Conservation (phyloP, 805 yeast species). For the Spathaspora passalidarum region DNA sequence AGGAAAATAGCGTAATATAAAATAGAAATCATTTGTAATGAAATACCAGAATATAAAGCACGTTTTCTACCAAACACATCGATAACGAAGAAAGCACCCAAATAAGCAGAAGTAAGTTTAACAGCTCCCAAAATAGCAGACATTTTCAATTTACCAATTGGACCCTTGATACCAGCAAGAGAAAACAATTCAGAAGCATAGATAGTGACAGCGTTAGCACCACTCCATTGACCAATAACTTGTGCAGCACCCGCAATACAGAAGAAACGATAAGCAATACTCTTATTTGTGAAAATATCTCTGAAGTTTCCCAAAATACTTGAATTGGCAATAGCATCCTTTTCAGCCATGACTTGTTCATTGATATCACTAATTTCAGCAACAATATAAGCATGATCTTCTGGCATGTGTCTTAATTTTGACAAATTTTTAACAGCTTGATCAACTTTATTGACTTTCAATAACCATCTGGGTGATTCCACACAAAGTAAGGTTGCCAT, state of each 20-base stretch:
- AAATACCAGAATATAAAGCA: slow-evolving; percentile 45
- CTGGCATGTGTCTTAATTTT: slow-evolving; percentile 40
- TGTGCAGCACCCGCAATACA: slow-evolving; percentile 39
- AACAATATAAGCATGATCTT: slow-evolving; percentile 45
- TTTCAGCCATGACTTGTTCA: slow-evolving; percentile 34
- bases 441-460: slow-evolving; percentile 37
- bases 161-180: slow-evolving; percentile 41
- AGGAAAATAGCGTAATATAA: slow-evolving; percentile 47
- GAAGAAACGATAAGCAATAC: slow-evolving; percentile 44
- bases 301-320: slow-evolving; percentile 19
- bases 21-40: slow-evolving; percentile 39
- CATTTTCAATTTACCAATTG: slow-evolving; percentile 37
- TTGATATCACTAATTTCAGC: slow-evolving; percentile 49
- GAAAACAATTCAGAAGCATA: slow-evolving; percentile 51
- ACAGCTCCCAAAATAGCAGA: slow-evolving; percentile 51
- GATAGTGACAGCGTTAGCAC: slow-evolving; percentile 51
- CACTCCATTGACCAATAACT: slow-evolving; percentile 53
- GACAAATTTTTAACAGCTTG: slow-evolving; percentile 35
- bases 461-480: slow-evolving; percentile 51
- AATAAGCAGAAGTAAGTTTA: slow-evolving; percentile 45
- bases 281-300: slow-evolving; percentile 28
- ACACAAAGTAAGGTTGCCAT: slow-evolving; percentile 38
- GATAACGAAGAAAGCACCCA: slow-evolving; percentile 49
- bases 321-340: slow-evolving; percentile 18
- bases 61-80: slow-evolving; percentile 50